Evolutionary conservation across 345 rosid genomes (phyloP).

Genomic region (Lagerstroemia speciosa): DNA sequence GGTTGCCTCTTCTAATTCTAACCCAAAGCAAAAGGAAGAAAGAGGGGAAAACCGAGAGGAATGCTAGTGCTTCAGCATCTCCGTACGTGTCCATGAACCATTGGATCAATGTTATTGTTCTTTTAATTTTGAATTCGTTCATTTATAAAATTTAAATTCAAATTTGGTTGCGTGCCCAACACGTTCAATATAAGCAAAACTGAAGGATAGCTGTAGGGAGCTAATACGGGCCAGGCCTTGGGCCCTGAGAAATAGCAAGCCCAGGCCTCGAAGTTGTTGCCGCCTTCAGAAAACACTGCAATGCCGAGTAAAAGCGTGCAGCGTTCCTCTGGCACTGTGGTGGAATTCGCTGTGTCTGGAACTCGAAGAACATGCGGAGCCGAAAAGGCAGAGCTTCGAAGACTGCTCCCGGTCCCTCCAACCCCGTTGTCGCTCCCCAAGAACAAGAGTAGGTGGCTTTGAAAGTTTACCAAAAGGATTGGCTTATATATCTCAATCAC

Average conservation of each 20-base stretch:
- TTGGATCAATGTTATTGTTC: too few relatives aligned
- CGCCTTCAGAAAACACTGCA: neutral
- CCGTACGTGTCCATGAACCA: too few relatives aligned
- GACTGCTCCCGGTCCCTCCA: slow-evolving; percentile 2
- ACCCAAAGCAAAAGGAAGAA: too few relatives aligned
- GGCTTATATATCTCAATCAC: neutral
- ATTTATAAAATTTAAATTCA: too few relatives aligned
- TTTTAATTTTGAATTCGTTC: slow-evolving; percentile 9
- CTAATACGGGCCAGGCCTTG: neutral
- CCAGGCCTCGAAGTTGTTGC: neutral
- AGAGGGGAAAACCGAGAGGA: too few relatives aligned
- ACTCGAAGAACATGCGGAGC: neutral
- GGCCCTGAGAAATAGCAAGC: neutral
- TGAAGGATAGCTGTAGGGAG: neutral
- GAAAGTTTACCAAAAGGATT: neutral
- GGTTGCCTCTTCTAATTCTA: too few relatives aligned
- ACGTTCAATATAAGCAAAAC: neutral
- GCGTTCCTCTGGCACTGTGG: neutral
- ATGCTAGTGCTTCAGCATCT: too few relatives aligned
- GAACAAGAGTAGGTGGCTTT: slow-evolving; percentile 3
- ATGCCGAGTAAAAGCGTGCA: neutral
- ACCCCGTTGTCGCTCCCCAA: neutral
- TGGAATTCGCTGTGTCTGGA: neutral
- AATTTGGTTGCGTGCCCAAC: too few relatives aligned
- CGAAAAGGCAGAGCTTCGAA: slow-evolving; percentile 1